Conservation (phyloP, 257 asterid species). For the Misopates orontium region DNA sequence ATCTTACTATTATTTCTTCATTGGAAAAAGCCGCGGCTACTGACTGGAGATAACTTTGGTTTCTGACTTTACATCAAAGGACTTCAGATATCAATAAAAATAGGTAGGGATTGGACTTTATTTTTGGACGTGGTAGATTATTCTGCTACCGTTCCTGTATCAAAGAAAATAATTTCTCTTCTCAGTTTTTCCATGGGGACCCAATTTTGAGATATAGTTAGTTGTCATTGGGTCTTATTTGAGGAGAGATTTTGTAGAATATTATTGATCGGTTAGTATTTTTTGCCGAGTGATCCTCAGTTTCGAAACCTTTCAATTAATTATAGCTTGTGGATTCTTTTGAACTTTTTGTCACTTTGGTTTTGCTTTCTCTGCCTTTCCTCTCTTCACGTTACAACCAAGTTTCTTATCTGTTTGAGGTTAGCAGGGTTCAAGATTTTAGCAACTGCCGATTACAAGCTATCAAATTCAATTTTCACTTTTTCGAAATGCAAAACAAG, state of each 20-base stretch:
- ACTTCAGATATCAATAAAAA: slow-evolving; percentile 29
- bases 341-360: not conserved
- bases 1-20: not conserved
- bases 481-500: too few species aligned
- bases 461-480: too few species aligned
- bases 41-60: slow-evolving; percentile 36
- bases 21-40: slow-evolving; percentile 25
- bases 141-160: not conserved
- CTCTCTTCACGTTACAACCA: too few species aligned
- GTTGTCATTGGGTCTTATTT: not conserved
- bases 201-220: slow-evolving; percentile 9
- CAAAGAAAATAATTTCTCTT: slow-evolving; percentile 40
- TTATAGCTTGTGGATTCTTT: not conserved
- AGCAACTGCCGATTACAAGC: too few species aligned
- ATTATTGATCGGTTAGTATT: slow-evolving; percentile 23
- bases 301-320: not conserved
- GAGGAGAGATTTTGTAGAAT: slow-evolving; percentile 44
- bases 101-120: slow-evolving; percentile 36
- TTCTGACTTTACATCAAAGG: slow-evolving; percentile 27
- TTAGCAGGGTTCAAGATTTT: too few species aligned
- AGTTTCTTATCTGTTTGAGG: too few species aligned
- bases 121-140: slow-evolving; percentile 29
- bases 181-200: slow-evolving; percentile 29
- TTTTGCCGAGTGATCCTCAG: slow-evolving; percentile 44
- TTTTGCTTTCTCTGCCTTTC: too few species aligned